Base-by-base conservation (phyloP, 306 rosid genomes). In the Cucumis cinereus region DNA sequence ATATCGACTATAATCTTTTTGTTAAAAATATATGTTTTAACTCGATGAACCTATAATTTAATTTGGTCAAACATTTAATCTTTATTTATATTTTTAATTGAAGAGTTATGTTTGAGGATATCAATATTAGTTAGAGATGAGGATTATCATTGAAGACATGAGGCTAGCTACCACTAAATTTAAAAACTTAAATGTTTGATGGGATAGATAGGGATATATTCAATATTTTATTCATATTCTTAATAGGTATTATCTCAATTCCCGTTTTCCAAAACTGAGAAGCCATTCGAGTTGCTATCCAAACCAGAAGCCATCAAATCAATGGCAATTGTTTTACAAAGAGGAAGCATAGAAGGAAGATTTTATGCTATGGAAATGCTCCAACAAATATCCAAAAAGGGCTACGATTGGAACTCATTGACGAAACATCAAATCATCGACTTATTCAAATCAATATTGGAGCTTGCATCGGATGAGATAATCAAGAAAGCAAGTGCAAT, bases 371-470 rank as follows among this genome's bases (percentile, higher is more conserved):
- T 87, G 24, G 79, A 73, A 17, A 83, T 87, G 26, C 78, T 87
- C 70, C 73, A 52, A 74, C 83, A 79, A 11, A 75, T 83, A 78
- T 71, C 80, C 6, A 60, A 77, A 68, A 82, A 75, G 19, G 57
- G 69, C 0, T 83, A 66, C 35, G 84, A 87, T 73, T 85, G 88
- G 87, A 72, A 74, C 53, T 57, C 72, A 6, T 30, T 87, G 11
- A 45, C 81, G 12, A 77, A 80, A 40, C 78, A 85, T 77, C 90
- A 78, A 40, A 83, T 79, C 16, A 54, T 68, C 6, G 85, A 85
- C 76, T 78, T 87, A 60, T 83, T 87, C 53, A 87, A 87, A 57
- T 83, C 87, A 7, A 49, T 87, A 74, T 45, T 87, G 69, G 91
- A 87, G 81, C 75, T 87, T 0, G 84, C 78, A 11, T 85, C 89